Base-by-base conservation (phyloP, 441 rosid genomes). In the Corymbia citriodora region DNA sequence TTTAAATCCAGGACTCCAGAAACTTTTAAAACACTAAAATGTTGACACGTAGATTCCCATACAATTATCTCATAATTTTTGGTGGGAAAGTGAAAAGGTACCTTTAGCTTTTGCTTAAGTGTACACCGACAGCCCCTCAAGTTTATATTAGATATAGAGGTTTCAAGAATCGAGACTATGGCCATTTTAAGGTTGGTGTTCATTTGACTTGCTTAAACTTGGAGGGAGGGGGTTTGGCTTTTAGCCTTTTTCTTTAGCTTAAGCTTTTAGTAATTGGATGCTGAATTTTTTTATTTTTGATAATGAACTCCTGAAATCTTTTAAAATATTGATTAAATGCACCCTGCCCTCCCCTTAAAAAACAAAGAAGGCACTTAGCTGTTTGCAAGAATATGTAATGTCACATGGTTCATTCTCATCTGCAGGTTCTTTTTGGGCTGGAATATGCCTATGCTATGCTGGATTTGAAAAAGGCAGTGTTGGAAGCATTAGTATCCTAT, bases 341-440 rank as follows among this genome's bases (percentile, higher is more conserved):
- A 79, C 10, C 85, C 18, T 79, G 52, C n/a, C 52, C 85, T 79
- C 52, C 52, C 52, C 52, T 10, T 54, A 29, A 53, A 31, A 17
- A 10, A 16, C n/a, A 87, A 87, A 55, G 33, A 2, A 45, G 85
- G 36, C 8, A 10, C 19, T 7, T 55, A 87, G 2, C 48, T 55
- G 17, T 31, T 33, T 45, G 45, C 89, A 31, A 55, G 36, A 55
- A 18, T 27, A 33, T 83, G 27, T 88, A 50, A 33, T 49, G 50
- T 54, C n/a, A 91, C 85, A 55, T 12, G 31, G 50, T 91, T 89
- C 87, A 87, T 89, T 59, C 88, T 33, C 63, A 61, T 70, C 9
- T 92, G 89, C 94, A 98, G 99, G 95, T 94, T 53, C 99, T 98
- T 55, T 97, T 93, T 92, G 99, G 99, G 88, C 94, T 98, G 92